Base-by-base conservation (phyloP, 2,329 filamentous ascomycete species). In the Botrytis paeoniae region DNA sequence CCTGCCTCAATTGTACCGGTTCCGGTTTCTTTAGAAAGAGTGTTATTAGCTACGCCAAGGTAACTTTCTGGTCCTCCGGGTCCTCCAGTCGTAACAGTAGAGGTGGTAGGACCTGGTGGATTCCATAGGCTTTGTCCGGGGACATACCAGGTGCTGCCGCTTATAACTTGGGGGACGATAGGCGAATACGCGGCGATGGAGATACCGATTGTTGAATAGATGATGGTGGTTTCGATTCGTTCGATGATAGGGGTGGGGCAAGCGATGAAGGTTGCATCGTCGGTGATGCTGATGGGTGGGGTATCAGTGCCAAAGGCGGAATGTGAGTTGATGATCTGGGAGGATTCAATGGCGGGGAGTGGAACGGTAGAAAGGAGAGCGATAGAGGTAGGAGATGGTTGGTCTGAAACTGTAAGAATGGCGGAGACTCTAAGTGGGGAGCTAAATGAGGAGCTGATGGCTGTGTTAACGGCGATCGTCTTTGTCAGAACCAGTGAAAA, bases 391-490 rank as follows among this genome's bases (percentile, higher is more conserved):
- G 51, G 25, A 16, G 7, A 8, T 8, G n/a, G 6, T 18, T 57
- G 51, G 8, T 18, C 14, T 18, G n/a, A 57, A 9, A 57, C 1
- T 18, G 14, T 18, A 18, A 0, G n/a, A 57, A 29, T 57, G 51
- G n/a, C 0, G 6, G n/a, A 29, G n/a, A 14, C n/a, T 18, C 6
- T 2, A 3, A 18, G 7, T 43, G n/a, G 62, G 7, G n/a, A 4
- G 43, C 43, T 35, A 8, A 8, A 22, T 43, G 43, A 37, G 43
- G 25, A 41, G 16, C 5, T 8, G 3, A 54, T 20, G 18, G 43
- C 63, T 22, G 25, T 64, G n/a, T 32, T 35, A 25, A 57, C 4
- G 9, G 18, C 8, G 32, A 37, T 45, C 4, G n/a, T 54, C 22
- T 39, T 51, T 29, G 43, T 64, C 10, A 54, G 32, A 20, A 64